Conservation (phyloP, 768 basidiomycete genomes). For the Boletus rex-veris region DNA sequence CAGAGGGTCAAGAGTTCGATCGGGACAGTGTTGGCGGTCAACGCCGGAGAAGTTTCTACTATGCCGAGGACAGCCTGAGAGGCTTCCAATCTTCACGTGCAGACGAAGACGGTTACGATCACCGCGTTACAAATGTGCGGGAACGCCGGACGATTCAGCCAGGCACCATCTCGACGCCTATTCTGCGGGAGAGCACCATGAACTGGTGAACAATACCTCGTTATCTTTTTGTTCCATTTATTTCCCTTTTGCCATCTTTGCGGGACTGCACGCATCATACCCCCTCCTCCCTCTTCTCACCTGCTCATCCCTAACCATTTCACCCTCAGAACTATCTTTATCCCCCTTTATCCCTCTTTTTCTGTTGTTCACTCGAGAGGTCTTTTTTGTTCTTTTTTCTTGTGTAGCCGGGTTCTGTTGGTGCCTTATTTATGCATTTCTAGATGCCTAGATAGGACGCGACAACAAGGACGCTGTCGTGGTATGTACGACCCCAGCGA, state of each 20-base stretch:
- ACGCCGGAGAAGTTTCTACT: slow-evolving; percentile 79
- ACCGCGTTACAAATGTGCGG: slow-evolving; percentile 38
- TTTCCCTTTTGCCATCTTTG: not conserved
- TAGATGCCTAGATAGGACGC: slow-evolving; percentile 20
- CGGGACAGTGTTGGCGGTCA: slow-evolving; percentile 71
- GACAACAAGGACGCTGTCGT: not conserved
- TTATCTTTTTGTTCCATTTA: not conserved
- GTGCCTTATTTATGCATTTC: slow-evolving; percentile 26
- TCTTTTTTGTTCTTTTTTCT: slow-evolving; percentile 6
- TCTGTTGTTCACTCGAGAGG: not conserved
- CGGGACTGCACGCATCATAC: slow-evolving; percentile 18
- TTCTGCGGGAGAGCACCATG: slow-evolving; percentile 78
- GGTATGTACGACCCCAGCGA: too few species aligned
- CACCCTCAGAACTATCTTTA: not conserved
- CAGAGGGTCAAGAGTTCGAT: slow-evolving; percentile 72
- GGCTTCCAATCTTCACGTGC: slow-evolving; percentile 44
- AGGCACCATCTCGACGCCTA: slow-evolving; percentile 69
- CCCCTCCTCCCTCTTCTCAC: not conserved
- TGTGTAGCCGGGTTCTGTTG: slow-evolving; percentile 19
- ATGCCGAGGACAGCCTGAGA: slow-evolving; percentile 77
- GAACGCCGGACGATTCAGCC: slow-evolving; percentile 59
- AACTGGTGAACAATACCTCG: slow-evolving; percentile 57
- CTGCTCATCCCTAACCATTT: not conserved
- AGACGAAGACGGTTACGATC: slow-evolving; percentile 38
- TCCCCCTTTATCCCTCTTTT: not conserved